Evolutionary conservation across 2,329 filamentous ascomycete genomes (phyloP).

Genomic region (Scedosporium boydii): DNA sequence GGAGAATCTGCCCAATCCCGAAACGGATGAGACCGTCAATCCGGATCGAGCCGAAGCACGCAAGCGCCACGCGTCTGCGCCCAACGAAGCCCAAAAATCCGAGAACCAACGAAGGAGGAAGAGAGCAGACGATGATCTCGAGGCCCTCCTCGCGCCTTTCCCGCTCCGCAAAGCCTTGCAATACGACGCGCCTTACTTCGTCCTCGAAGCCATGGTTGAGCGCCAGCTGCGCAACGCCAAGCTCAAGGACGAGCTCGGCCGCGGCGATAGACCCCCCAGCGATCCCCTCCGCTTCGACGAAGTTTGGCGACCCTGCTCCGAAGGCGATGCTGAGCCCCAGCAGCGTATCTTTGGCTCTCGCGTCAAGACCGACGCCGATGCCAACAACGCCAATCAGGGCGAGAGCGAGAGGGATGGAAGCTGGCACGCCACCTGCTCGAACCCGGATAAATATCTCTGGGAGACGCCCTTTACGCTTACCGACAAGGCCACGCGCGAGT

Average conservation of each 20-base stretch:
- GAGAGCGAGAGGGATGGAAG: no score
- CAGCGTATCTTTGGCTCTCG: conserved; percentile 25
- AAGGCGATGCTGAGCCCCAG: conserved; percentile 11
- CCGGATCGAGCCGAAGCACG: conserved; percentile 9
- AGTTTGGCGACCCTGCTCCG: conserved; percentile 32
- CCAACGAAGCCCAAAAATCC: conserved; percentile 8
- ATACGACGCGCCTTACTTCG: conserved; percentile 27
- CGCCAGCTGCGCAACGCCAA: conserved; percentile 33
- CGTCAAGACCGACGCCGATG: no score
- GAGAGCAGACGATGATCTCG: conserved; percentile 9
- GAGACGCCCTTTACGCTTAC: conserved; percentile 38
- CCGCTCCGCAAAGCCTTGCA: conserved; percentile 31
- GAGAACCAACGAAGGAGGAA: conserved; percentile 10
- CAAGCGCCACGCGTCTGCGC: conserved; percentile 6
- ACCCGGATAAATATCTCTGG: conserved; percentile 39
- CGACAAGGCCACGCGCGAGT: not conserved
- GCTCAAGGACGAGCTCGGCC: conserved; percentile 31
- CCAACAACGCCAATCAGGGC: not conserved
- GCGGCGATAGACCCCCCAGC: conserved; percentile 24
- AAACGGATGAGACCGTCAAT: conserved; percentile 9
- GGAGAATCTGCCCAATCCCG: conserved; percentile 23
- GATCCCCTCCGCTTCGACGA: conserved; percentile 29
- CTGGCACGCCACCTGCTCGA: not conserved
- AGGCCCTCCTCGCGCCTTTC: conserved; percentile 21
- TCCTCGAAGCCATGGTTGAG: conserved; percentile 37